Evolutionary conservation across 1,139 yeast species (phyloP).

Genomic region (Candida glucosophila): DNA sequence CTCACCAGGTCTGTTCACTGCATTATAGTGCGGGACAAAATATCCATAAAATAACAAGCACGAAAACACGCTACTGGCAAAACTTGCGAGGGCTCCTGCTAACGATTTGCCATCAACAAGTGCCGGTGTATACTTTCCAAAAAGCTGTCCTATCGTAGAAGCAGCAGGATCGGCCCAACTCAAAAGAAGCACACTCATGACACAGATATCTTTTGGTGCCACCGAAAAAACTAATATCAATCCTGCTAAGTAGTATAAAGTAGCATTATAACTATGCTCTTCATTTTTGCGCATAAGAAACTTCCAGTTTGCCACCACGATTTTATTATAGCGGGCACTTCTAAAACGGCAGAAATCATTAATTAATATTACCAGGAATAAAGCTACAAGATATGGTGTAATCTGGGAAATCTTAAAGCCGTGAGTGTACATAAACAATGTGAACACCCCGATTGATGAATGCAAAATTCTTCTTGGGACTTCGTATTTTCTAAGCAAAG

Average conservation of each 20-base stretch:
- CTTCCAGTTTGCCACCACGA: slow-evolving; percentile 62
- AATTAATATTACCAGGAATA: slow-evolving; percentile 48
- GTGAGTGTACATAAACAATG: slow-evolving; percentile 61
- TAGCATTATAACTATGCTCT: slow-evolving; percentile 65
- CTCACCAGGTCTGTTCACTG: slow-evolving; percentile 46
- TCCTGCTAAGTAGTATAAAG: slow-evolving; percentile 78
- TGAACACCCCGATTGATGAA: slow-evolving; percentile 76
- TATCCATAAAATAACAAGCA: slow-evolving; percentile 64
- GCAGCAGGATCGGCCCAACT: slow-evolving; percentile 99
- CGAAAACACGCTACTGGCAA: slow-evolving; percentile 57
- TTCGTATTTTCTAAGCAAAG: slow-evolving; percentile 68
- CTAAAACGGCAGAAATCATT: slow-evolving; percentile 65
- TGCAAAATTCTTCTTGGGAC: slow-evolving; percentile 82
- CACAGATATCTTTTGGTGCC: slow-evolving; percentile 73
- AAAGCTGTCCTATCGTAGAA: slow-evolving; percentile 80
- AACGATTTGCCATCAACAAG: slow-evolving; percentile 66
- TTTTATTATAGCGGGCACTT: slow-evolving; percentile 49
- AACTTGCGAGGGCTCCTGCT: slow-evolving; percentile 87
- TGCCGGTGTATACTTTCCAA: slow-evolving; percentile 78
- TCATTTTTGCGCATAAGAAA: slow-evolving; percentile 81
- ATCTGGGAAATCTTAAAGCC: slow-evolving; percentile 52
- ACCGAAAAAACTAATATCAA: slow-evolving; percentile 57
- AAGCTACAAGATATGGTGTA: slow-evolving; percentile 46
- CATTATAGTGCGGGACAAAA: slow-evolving; percentile 51
- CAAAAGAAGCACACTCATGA: slow-evolving; percentile 67